A percentile compares a stretch with the other conserved stretches of the same genome.
Evolutionary conservation across 345 rosid genomes (phyloP).

Genomic region (Eucalyptus brandiana): DNA sequence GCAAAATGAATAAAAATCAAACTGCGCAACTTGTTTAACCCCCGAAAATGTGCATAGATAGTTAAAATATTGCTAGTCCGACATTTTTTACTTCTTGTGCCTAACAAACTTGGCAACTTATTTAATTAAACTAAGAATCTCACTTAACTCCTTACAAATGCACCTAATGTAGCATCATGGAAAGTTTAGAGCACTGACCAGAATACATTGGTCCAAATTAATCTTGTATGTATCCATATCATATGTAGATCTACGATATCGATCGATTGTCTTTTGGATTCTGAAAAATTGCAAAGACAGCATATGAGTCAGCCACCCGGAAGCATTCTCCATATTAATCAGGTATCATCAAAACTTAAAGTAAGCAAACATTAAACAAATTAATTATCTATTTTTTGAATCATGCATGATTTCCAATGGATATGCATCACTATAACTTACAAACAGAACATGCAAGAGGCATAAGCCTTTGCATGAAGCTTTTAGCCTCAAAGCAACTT

Average conservation of each 20-base stretch:
- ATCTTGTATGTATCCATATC: conserved; percentile 1
- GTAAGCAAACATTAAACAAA: neutral
- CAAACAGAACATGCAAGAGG: neutral
- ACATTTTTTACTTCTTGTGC: neutral
- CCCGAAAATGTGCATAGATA: neutral
- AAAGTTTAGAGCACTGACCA: neutral
- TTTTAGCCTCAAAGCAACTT: neutral
- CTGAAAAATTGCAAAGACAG: conserved; percentile 9
- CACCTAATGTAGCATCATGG: neutral
- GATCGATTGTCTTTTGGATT: conserved; percentile 23
- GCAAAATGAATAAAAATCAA: neutral
- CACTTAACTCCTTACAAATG: neutral
- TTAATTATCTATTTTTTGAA: neutral
- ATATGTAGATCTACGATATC: conserved; percentile 13
- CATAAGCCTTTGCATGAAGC: neutral
- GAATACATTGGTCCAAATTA: conserved; percentile 1
- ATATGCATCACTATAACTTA: neutral
- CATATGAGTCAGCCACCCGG: neutral
- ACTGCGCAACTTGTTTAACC: neutral
- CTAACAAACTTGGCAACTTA: neutral
- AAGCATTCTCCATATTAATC: neutral
- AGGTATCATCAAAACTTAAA: neutral
- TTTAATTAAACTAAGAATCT: neutral
- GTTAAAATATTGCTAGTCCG: neutral
- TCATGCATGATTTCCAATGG: neutral